Conservation (phyloP, 2,329 filamentous ascomycete genomes). For the Penicillium janthinellum region DNA sequence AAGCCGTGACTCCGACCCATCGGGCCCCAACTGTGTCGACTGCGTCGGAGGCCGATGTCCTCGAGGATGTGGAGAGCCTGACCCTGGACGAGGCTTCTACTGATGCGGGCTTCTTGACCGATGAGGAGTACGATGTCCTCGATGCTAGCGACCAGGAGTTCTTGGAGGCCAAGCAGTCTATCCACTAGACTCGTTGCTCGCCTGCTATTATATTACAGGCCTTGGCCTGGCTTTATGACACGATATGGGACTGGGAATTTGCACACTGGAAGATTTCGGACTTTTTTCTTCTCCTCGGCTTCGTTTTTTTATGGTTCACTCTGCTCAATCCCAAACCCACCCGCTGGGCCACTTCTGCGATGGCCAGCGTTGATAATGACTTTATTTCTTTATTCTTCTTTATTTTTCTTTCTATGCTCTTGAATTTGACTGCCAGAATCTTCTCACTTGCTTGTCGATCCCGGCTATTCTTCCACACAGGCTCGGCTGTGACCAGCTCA, state of each 20-base stretch:
- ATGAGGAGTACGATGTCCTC: constrained; percentile 97
- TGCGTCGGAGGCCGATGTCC: constrained; percentile 52
- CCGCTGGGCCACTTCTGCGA: constrained; percentile 19
- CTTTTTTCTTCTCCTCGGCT: constrained; percentile 3
- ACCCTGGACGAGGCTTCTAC: constrained; percentile 51
- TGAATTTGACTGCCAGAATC: constrained; percentile 9
- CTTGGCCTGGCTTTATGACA: constrained; percentile 8
- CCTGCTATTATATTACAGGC: background rate
- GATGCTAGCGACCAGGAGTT: constrained; percentile 92
- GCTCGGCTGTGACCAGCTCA: background rate
- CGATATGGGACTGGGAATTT: constrained; percentile 24
- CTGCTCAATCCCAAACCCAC: background rate
- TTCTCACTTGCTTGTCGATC: constrained; percentile 4
- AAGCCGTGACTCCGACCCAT: constrained; percentile 44
- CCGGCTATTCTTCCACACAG: background rate
- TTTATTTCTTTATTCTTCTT: constrained; percentile 1
- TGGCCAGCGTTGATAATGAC: constrained; percentile 23
- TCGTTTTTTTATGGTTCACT: constrained; percentile 5
- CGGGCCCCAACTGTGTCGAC: constrained; percentile 43
- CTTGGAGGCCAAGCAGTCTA: constrained; percentile 49
- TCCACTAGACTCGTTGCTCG: constrained; percentile 13
- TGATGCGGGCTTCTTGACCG: constrained; percentile 82
- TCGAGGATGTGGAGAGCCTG: constrained; percentile 61
- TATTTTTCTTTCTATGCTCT: background rate
- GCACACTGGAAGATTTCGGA: constrained; percentile 13